These are phyloP conservation scores for Stemphylium lycopersici DNA, from an alignment of 2,329 filamentous ascomycete genomes.

Conservation along the genomic window DNA sequence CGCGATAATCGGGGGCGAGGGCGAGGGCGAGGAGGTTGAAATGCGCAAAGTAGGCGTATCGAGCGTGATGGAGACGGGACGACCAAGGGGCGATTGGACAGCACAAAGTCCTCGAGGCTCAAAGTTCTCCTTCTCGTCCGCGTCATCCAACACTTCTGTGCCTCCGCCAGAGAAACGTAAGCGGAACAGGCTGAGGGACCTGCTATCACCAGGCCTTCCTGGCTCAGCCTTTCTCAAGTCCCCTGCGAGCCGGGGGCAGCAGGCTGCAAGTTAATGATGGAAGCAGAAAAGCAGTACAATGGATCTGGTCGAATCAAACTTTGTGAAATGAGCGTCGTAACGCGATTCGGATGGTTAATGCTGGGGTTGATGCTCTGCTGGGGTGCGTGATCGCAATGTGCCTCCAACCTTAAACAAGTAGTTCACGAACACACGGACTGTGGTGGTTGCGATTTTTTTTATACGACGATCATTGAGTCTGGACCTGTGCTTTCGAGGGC, in stretches of 20 bases:
- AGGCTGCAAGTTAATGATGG: constrained; percentile 17
- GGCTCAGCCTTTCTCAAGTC: constrained; percentile 23
- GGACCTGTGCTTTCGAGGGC: constrained; percentile 1
- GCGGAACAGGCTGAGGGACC: constrained; percentile 29
- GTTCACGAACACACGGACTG: constrained; percentile 10
- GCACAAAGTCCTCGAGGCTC: constrained; percentile 15
- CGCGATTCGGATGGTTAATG: background rate
- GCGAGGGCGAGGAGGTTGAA: too few relatives aligned
- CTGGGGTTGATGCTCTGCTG: background rate
- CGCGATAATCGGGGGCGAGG: too few relatives aligned
- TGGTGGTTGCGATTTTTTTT: constrained; percentile 6
- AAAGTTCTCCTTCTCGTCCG: constrained; percentile 30
- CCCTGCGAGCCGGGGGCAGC: constrained; percentile 15
- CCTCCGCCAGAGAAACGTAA: constrained; percentile 24
- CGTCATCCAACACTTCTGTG: constrained; percentile 26
- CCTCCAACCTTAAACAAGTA: constrained; percentile 9
- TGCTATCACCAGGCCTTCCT: constrained; percentile 30
- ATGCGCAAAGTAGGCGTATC: background rate
- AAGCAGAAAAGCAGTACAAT: constrained; percentile 12
- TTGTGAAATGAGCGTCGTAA: constrained; percentile 11
- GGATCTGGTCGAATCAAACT: constrained; percentile 21
- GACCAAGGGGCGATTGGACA: constrained; percentile 7
- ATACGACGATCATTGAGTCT: constrained; percentile 14
- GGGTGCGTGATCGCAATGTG: constrained; percentile 1
- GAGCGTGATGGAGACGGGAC: constrained; percentile 16